Base-by-base conservation (phyloP, 2,329 filamentous ascomycete species). In the Fusarium sp. region DNA sequence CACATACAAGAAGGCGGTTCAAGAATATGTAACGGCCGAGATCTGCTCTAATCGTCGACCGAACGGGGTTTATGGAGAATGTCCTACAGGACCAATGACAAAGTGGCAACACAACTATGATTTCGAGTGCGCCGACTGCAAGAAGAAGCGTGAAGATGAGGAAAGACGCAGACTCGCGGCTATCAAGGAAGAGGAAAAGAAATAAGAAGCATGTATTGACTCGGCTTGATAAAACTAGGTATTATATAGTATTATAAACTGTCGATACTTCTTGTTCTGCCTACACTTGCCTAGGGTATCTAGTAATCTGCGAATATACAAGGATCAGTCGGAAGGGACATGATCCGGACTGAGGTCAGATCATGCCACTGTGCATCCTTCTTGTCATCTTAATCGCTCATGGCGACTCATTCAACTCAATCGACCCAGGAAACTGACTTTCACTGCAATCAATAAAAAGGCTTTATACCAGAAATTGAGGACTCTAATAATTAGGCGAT, bases 1-100 rank as follows among this genome's bases (percentile, higher is more conserved):
- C 1, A 9, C 15, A 2, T 34, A 8, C 4, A 3, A 1, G 0
- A 16, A 18, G 8, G 5, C 16, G 0, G 5, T 34, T 3, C 32
- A 18, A 3, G 32, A 38, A n/a, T n/a, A 38, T 38, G 34, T n/a
- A 38, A n/a, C 3, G 5, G 34, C 34, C 10, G 6, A 38, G 10
- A 38, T 38, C 3, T 38, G 34, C 34, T 38, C 34, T n/a, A 38
- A 38, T 38, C 34, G 18, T 1, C 9, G 34, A 7, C 18, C 34
- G 6, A n/a, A 38, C 2, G 18, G 34, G 6, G 10, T 38, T 38
- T 38, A 12, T 7, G 34, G 34, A 12, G 10, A 38, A n/a, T 38
- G 18, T n/a, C 34, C 34, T n/a, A 38, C 34, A 7, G 34, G 34
- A 12, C 34, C 18, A 38, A 38, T 38, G 18, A n/a, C 18, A 4